These are phyloP conservation scores for Kuraishia hungarica DNA, from an alignment of 805 yeast species.

Conservation along the genomic window DNA sequence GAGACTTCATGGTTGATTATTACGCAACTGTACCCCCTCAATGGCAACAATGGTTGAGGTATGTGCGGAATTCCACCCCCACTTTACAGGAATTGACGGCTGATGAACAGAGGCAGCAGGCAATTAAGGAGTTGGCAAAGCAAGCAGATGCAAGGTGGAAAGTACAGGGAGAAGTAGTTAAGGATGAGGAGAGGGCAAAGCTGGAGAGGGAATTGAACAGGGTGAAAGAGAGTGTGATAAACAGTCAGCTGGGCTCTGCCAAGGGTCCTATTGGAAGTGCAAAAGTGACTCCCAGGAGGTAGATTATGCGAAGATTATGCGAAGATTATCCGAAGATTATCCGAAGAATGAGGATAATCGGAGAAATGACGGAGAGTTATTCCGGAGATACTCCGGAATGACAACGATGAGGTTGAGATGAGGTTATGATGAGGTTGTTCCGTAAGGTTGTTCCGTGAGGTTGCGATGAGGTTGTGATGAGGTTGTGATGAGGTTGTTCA, in stretches of 20 bases:
- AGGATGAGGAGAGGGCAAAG: background rate
- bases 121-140: constrained; percentile 10
- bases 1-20: constrained; percentile 46
- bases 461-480: too few species aligned
- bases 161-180: constrained; percentile 7
- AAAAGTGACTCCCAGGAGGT: constrained; percentile 22
- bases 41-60: constrained; percentile 78
- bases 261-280: constrained; percentile 25
- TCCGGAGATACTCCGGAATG: background rate
- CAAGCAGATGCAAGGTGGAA: constrained; percentile 16
- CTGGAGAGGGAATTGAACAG: constrained; percentile 3
- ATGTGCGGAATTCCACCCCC: constrained; percentile 54
- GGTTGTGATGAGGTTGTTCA: too few species aligned
- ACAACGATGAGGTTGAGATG: too few species aligned
- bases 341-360: too few species aligned
- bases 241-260: background rate
- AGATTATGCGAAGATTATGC: background rate
- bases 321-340: background rate
- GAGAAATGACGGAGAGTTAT: background rate
- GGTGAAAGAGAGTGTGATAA: background rate
- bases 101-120: constrained; percentile 46
- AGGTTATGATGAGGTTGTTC: too few species aligned
- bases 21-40: constrained; percentile 54
- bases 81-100: constrained; percentile 48
- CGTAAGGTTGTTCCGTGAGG: too few species aligned